Evolutionary conservation across 345 rosid genomes (phyloP), one percentile per base, ranked within the genome.

Genomic region (Eutrema japonicum): DNA sequence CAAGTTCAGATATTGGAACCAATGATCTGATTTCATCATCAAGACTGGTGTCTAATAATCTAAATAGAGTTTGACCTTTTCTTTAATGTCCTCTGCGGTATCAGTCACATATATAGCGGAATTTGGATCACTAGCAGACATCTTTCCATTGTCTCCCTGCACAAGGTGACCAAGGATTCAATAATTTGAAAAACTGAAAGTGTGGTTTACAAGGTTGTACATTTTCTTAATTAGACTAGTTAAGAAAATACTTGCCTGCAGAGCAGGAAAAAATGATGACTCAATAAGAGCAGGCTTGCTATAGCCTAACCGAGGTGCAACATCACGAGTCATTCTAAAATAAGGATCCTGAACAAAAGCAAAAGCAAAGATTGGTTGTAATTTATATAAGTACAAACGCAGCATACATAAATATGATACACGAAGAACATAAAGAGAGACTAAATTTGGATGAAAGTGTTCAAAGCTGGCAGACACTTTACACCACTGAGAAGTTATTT

Each of bases 71-170:
- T 22, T 22, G 22, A 22, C 22, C 97, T 93, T 93, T 82, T 83
- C 71, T 69, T 82, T 82, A 13, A 93, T 93, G 37, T 83, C 87
- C 77, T 91, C 87, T 3, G 84, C 84, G 13, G 92, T 81, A 79
- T 91, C 97, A 59, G 94, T 91, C 73, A 93, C 97, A 71, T 91
- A 91, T 72, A 93, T 87, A 32, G 97, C 97, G 30, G 98, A 93
- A 80, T 89, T 91, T 47, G 97, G 91, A 83, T 93, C 94, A 83
- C 95, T 91, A 42, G 98, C 97, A 22, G 96, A 91, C 98, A 93
- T 91, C 83, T 93, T 93, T 60, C 96, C 96, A 3, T 83, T 84
- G 61, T 88, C 91, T 55, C 97, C 98, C 97, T 91, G 92, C 72
- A 69, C 35, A 69, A 48, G 8, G 35, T 32, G 49, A 54, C 14